Conservation (phyloP, 2,329 filamentous ascomycete genomes). For the Elsinoe fawcettii region DNA sequence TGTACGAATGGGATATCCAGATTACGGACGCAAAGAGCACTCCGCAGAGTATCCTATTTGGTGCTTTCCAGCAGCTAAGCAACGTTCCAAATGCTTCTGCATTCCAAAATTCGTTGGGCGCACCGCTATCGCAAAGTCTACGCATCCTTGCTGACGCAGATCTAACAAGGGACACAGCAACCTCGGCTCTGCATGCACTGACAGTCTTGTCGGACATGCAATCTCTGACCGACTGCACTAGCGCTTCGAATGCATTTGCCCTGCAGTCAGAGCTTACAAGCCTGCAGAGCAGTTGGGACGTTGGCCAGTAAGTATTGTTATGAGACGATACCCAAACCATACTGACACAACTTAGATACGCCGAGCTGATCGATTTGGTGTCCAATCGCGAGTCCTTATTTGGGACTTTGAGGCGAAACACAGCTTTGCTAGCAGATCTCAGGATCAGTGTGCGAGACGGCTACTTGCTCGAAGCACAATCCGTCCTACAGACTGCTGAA, state of each 20-base stretch:
- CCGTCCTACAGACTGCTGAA: slow-evolving; percentile 65
- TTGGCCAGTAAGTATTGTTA: slow-evolving; percentile 55
- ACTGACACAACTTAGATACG: background rate
- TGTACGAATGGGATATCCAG: slow-evolving; percentile 89
- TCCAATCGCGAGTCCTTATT: slow-evolving; percentile 5
- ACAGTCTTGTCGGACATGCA: slow-evolving; percentile 75
- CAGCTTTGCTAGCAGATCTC: slow-evolving; percentile 60
- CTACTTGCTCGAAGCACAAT: slow-evolving; percentile 64
- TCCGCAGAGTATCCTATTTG: slow-evolving; percentile 64
- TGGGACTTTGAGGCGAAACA: slow-evolving; percentile 51
- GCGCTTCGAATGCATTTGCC: slow-evolving; percentile 45
- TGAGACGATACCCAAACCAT: background rate
- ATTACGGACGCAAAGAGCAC: slow-evolving; percentile 49
- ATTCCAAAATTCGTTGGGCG: slow-evolving; percentile 43
- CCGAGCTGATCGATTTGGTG: slow-evolving; percentile 3
- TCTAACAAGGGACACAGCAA: background rate
- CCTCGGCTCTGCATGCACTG: slow-evolving; percentile 45
- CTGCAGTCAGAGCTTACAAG: slow-evolving; percentile 53
- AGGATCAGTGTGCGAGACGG: slow-evolving; percentile 56
- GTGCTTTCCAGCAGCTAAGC: slow-evolving; percentile 70
- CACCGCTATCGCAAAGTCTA: slow-evolving; percentile 32
- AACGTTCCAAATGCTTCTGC: slow-evolving; percentile 51
- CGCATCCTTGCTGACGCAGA: background rate
- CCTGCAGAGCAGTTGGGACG: slow-evolving; percentile 71
- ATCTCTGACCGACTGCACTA: slow-evolving; percentile 56